A percentile compares a stretch with the other conserved stretches of the same genome.
These are phyloP conservation scores for Colletotrichum nymphaeae DNA, from an alignment of 2,329 filamentous ascomycete genomes.

Conservation along the genomic window DNA sequence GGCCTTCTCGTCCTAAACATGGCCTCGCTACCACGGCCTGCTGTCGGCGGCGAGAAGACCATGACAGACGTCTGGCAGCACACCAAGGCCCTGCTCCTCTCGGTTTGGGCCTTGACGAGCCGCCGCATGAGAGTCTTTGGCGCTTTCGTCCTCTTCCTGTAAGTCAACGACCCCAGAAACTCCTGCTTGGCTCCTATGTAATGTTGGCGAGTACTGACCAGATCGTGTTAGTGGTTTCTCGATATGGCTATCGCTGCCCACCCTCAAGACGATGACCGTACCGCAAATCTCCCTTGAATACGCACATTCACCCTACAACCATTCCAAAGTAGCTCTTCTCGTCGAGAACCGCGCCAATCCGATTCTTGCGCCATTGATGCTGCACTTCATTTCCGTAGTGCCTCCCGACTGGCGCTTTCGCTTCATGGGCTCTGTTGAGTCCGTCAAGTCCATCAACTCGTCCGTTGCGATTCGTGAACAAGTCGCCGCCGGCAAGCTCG, in stretches of 20 bases:
- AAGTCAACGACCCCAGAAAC: conserved; percentile 32
- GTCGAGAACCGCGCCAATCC: conserved; percentile 63
- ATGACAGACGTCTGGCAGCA: conserved; percentile 39
- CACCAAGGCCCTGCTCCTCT: conserved; percentile 38
- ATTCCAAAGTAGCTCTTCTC: conserved; percentile 65
- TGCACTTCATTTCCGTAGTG: conserved; percentile 67
- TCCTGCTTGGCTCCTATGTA: neutral
- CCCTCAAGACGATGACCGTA: conserved; percentile 39
- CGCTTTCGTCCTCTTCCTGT: conserved; percentile 46
- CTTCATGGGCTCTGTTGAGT: conserved; percentile 64
- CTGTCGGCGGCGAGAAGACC: conserved; percentile 34
- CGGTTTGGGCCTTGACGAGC: conserved; percentile 47
- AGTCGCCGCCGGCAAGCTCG: conserved; percentile 57
- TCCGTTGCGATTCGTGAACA: conserved; percentile 59
- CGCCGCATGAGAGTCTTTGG: conserved; percentile 47
- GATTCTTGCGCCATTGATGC: conserved; percentile 62
- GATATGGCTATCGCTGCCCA: conserved; percentile 39
- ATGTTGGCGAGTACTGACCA: conserved; percentile 1
- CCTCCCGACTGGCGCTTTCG: conserved; percentile 66
- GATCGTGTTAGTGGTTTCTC: conserved; percentile 29
- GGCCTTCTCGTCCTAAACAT: conserved; percentile 13
- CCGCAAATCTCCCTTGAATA: conserved; percentile 49
- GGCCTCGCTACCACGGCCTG: conserved; percentile 5
- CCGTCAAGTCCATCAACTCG: conserved; percentile 56
- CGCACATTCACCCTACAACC: conserved; percentile 53